Evolutionary conservation across 2,329 filamentous ascomycete species (phyloP), one percentile per base, ranked within the genome.

Genomic region (Helotiales sp.): DNA sequence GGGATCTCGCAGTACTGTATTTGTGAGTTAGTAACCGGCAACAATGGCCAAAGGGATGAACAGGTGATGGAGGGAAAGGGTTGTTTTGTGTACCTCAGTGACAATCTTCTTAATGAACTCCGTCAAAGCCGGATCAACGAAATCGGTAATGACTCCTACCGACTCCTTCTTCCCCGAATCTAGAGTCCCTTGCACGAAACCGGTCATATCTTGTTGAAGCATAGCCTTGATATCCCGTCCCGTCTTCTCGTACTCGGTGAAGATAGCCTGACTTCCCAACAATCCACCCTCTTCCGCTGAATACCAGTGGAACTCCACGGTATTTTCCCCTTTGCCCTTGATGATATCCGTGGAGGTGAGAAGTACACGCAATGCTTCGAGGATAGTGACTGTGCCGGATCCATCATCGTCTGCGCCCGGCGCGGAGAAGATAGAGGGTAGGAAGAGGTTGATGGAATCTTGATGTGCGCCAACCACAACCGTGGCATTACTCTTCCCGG

Each of bases 191-290:
- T 94, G 88, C 5, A 93, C 86, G 78, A 91, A 97, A 20, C 95
- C 95, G 1, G 93, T 97, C 95, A 98, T 98, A 80, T 98, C 95
- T 80, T 98, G 95, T 82, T 98, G 95, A 63, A 98, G 87, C 96
- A 98, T 98, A 37, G 95, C 95, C 82, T 95, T 96, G 79, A 98
- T 86, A 71, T 95, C 89, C 28, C 90, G 87, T 34, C 86, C 85
- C 24, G 86, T 80, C 77, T 89, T 88, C 79, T 92, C 89, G 77
- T 98, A 98, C 7, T 87, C 82, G 60, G 87, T 85, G 83, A 97
- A 98, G 78, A 98, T 92, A 63, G 92, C 94, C 79, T 97, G 93
- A 75, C 91, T 95, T 67, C 93, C 93, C 3, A 97, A 86, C 54
- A 97, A 84, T 37, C 94, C 93, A 60, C 91, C 93, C 79, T 97